Percentiles rank a stretch among this genome's conserved stretches.
phyloP scores from a whole-genome alignment of 169 alveolate genomes.

The Cryptosporidium felis region DNA sequence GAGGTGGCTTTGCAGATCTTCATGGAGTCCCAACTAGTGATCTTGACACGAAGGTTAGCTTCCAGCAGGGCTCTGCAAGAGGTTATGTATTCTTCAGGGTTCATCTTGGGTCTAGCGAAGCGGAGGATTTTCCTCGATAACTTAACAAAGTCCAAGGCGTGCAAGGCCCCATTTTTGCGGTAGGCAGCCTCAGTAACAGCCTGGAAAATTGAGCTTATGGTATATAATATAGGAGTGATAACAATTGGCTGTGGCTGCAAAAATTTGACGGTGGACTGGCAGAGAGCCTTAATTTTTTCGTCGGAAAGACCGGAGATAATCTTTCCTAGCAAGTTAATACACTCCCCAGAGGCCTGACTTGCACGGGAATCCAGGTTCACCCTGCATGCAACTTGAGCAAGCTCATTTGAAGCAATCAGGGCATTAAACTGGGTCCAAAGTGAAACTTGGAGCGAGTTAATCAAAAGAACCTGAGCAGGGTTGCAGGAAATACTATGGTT shows the following conservation, averaged over 20 bases:
- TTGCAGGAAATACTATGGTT: slow-evolving; percentile 26
- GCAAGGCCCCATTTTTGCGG: background rate
- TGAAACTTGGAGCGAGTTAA: slow-evolving; percentile 36
- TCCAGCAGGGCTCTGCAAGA: slow-evolving; percentile 25
- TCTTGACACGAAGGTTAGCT: background rate
- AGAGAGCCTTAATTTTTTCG: background rate
- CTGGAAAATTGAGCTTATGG: slow-evolving; percentile 22
- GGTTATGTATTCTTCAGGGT: slow-evolving; percentile 4
- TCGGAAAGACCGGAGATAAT: background rate
- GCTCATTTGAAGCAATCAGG: slow-evolving; percentile 38
- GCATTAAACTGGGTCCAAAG: slow-evolving; percentile 34
- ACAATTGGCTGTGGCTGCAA: slow-evolving; percentile 66
- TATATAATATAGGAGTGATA: slow-evolving; percentile 22
- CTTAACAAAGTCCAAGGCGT: background rate
- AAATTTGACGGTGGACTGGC: slow-evolving; percentile 33
- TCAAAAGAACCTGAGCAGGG: slow-evolving; percentile 22
- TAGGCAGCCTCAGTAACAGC: slow-evolving; percentile 1
- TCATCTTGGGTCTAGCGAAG: slow-evolving; percentile 27
- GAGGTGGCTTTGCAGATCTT: slow-evolving; percentile 14
- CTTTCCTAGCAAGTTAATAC: slow-evolving; percentile 13
- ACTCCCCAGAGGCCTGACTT: slow-evolving; percentile 43
- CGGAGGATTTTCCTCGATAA: slow-evolving; percentile 5
- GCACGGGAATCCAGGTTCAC: slow-evolving; percentile 28
- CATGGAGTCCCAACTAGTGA: background rate
- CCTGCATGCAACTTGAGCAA: slow-evolving; percentile 56